Percentiles rank a stretch among this genome's conserved stretches.
Evolutionary conservation across 169 alveolate species (phyloP).

Genomic region (Plasmodium relictum): DNA sequence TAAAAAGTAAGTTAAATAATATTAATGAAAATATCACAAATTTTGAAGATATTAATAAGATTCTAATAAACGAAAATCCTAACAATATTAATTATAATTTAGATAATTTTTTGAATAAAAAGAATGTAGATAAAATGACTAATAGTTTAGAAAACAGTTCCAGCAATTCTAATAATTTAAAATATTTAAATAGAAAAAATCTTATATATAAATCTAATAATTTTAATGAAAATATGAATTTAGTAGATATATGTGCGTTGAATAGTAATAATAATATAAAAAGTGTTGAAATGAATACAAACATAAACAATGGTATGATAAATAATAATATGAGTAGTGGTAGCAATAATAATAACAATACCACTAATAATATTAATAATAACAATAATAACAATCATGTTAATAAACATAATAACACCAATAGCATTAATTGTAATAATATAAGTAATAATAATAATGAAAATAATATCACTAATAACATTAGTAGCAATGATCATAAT

Average conservation of each 20-base stretch:
- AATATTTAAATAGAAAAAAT: constrained; percentile 20
- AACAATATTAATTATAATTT: neutral
- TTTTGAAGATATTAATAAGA: constrained; percentile 2
- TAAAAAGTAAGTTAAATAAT: neutral
- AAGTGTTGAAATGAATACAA: neutral
- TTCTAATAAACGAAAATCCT: neutral
- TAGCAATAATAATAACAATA: neutral
- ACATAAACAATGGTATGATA: neutral
- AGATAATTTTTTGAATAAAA: constrained; percentile 22
- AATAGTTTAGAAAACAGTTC: neutral
- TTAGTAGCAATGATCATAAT: neutral
- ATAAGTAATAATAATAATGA: too few species aligned
- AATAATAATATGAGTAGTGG: neutral
- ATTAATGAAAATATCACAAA: neutral
- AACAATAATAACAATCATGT: neutral
- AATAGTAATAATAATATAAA: neutral
- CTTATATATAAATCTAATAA: neutral
- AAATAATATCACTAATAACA: neutral
- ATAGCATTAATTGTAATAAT: neutral
- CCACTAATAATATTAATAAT: too few species aligned
- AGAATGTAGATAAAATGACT: constrained; percentile 4
- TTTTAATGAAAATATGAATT: constrained; percentile 17
- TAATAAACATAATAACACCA: constrained; percentile 1
- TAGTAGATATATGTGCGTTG: constrained; percentile 1
- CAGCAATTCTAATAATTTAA: constrained; percentile 1